These are phyloP conservation scores for Chrysopogon serrulatus DNA, from an alignment of 176 grass and related monocot species.

Conservation along the genomic window DNA sequence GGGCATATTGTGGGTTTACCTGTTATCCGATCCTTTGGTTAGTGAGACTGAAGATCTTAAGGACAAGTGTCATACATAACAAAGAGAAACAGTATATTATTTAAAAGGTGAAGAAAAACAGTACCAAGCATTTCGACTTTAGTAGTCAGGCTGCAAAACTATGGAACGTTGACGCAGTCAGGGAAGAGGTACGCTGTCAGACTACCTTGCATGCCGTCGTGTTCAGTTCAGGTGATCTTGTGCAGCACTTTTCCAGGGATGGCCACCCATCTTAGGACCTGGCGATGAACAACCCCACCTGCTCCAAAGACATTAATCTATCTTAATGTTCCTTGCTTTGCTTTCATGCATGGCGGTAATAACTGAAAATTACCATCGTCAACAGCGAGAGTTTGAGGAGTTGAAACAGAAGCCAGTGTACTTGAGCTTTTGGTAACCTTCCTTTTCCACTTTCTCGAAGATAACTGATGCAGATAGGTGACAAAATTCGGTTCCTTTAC, in stretches of 20 bases:
- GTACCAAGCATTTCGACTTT: neutral
- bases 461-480: neutral
- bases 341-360: conserved; percentile 13
- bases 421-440: neutral
- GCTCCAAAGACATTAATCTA: neutral
- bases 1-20: neutral
- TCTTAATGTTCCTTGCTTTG: neutral
- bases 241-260: conserved; percentile 13
- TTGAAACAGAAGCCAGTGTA: neutral
- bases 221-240: neutral
- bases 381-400: neutral
- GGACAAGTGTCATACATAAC: neutral
- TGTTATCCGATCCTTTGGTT: neutral
- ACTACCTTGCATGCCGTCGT: neutral
- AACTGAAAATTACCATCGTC: conserved; percentile 1
- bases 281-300: conserved; percentile 10
- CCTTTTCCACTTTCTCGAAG: neutral
- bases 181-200: too few relatives aligned
- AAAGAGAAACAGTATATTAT: neutral
- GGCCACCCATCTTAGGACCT: conserved; percentile 9
- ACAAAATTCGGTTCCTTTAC: neutral
- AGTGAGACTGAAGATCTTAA: neutral
- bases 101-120: neutral
- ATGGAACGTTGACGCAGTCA: too few relatives aligned
- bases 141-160: neutral